phyloP scores from a whole-genome alignment of 352 stramenopile species.

The Globisporangium parvum region DNA sequence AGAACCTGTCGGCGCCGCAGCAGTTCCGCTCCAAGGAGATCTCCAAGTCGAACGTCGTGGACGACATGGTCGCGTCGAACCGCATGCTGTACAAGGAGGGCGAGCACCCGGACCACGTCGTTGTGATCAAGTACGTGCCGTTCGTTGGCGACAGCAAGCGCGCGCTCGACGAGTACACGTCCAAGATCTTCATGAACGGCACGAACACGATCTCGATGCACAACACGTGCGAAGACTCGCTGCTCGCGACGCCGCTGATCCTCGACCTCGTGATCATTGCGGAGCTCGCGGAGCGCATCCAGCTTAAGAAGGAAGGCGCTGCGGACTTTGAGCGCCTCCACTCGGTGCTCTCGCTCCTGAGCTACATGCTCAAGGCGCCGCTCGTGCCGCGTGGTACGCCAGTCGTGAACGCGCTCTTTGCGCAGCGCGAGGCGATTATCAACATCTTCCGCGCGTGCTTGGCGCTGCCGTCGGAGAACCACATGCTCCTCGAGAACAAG shows the following conservation, averaged over 20 bases:
- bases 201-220: constrained; percentile 99
- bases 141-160: constrained; percentile 99
- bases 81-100: constrained; percentile 96
- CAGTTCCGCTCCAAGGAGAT: constrained; percentile 99
- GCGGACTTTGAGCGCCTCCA: constrained; percentile 94
- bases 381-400: constrained; percentile 97
- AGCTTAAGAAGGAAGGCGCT: constrained; percentile 89
- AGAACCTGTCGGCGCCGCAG: constrained; percentile 97
- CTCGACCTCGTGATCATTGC: constrained; percentile 97
- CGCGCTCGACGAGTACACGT: constrained; percentile 99
- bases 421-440: constrained; percentile 96
- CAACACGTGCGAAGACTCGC: constrained; percentile 99
- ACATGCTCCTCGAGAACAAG: constrained; percentile 98
- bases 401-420: constrained; percentile 98
- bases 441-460: constrained; percentile 98
- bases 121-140: constrained; percentile 99
- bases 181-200: constrained; percentile 99
- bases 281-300: constrained; percentile 96
- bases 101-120: constrained; percentile 98
- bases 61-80: constrained; percentile 98
- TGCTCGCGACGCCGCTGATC: constrained; percentile 97
- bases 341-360: constrained; percentile 96
- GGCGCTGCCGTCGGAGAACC: constrained; percentile 94
- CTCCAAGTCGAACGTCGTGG: constrained; percentile 99
- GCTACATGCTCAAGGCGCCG: constrained; percentile 99